These are phyloP conservation scores for Priceomyces carsonii DNA, from an alignment of 805 yeast species.

Conservation along the genomic window DNA sequence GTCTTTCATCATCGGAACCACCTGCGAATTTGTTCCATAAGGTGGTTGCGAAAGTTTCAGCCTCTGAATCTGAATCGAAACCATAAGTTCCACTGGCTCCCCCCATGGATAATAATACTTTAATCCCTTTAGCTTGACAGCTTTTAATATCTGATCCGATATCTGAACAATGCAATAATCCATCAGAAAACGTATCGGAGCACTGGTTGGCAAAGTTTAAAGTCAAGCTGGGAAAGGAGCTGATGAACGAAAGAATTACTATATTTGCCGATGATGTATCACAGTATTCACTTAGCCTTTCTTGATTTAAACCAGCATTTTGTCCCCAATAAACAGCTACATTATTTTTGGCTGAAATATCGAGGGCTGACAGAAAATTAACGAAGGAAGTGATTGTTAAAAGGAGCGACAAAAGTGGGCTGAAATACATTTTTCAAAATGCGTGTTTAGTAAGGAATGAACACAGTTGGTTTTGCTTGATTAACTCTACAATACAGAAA, in stretches of 20 bases:
- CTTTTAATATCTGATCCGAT: conserved; percentile 63
- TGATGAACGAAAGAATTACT: conserved; percentile 68
- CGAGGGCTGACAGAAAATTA: conserved; percentile 11
- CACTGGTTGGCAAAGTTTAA: conserved; percentile 53
- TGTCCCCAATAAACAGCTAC: conserved; percentile 34
- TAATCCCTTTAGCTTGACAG: conserved; percentile 80
- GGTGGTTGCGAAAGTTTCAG: conserved; percentile 51
- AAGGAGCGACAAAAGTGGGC: conserved; percentile 5
- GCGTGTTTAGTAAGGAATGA: too few species aligned
- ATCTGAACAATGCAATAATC: conserved; percentile 40
- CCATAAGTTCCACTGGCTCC: conserved; percentile 45
- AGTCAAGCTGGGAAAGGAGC: conserved; percentile 51
- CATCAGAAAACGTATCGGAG: conserved; percentile 38
- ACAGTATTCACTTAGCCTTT: conserved; percentile 54
- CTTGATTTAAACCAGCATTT: conserved; percentile 34
- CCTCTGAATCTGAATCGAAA: conserved; percentile 44
- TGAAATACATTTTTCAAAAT: conserved; percentile 1
- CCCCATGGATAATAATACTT: conserved; percentile 74
- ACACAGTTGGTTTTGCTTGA: too few species aligned
- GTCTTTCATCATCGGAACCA: conserved; percentile 39
- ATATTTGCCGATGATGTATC: conserved; percentile 68
- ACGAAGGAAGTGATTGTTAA: conserved; percentile 5
- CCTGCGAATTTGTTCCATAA: conserved; percentile 43
- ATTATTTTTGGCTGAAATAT: conserved; percentile 19
- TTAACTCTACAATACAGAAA: too few species aligned